A percentile compares a stretch with the other conserved stretches of the same genome.
These are phyloP conservation scores for Geotrichum klebahnii DNA, from an alignment of 1,139 yeast genomes.

Conservation along the genomic window DNA sequence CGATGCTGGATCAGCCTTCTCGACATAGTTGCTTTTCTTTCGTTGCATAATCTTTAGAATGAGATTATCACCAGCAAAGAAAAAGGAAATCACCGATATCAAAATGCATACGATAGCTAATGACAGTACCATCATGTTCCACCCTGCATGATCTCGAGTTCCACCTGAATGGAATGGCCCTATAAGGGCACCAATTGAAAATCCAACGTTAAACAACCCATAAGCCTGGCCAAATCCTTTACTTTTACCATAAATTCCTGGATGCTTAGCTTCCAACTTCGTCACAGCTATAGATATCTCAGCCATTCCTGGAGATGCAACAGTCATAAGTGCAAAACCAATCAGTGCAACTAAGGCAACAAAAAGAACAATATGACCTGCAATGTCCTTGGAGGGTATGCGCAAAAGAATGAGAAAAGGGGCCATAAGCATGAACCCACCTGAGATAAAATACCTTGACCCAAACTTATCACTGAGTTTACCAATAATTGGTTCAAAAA, in stretches of 20 bases:
- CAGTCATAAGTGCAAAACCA: slow-evolving; percentile 31
- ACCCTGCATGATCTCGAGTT: slow-evolving; percentile 30
- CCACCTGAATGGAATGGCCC: slow-evolving; percentile 40
- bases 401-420: slow-evolving; percentile 35
- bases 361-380: slow-evolving; percentile 34
- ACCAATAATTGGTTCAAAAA: slow-evolving; percentile 38
- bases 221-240: slow-evolving; percentile 40
- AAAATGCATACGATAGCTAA: slow-evolving; percentile 32
- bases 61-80: slow-evolving; percentile 33
- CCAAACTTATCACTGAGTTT: slow-evolving; percentile 35
- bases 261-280: slow-evolving; percentile 30
- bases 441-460: slow-evolving; percentile 31
- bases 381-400: slow-evolving; percentile 31
- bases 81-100: slow-evolving; percentile 30
- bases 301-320: slow-evolving; percentile 35
- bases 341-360: slow-evolving; percentile 33
- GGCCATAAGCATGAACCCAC: slow-evolving; percentile 31
- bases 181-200: slow-evolving; percentile 36
- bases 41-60: background rate
- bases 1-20: slow-evolving; percentile 2
- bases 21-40: background rate
- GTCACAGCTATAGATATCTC: slow-evolving; percentile 35
- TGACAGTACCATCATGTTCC: slow-evolving; percentile 31
- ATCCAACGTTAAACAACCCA: slow-evolving; percentile 39
- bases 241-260: slow-evolving; percentile 37